Base-by-base conservation (phyloP, 1,284 basidiomycete species). In the Pseudozyma tsukubaensis region DNA sequence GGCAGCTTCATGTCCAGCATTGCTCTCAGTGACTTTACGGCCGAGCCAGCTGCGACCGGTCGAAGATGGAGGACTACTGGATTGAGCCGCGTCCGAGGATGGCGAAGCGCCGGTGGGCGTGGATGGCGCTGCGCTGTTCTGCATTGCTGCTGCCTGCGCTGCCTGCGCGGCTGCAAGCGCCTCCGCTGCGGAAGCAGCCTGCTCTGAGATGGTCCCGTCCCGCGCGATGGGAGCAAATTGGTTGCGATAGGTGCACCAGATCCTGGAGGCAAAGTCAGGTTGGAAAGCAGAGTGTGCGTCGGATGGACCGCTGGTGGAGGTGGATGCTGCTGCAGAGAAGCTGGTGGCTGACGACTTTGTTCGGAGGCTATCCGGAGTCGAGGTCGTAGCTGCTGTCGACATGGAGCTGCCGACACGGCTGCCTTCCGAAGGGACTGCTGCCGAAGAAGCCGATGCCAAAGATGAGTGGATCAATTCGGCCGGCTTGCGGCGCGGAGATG, bases 211-310 rank as follows among this genome's bases (percentile, higher is more conserved):
- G 62, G 58, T 59, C n/a, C 82, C 82, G 54, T 83, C 81, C 8
- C 79, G 65, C 10, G 81, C 55, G 51, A 83, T 83, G 21, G 82
- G 80, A 3, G 65, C 63, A 63, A 83, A 83, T 18, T 83, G 65
- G 47, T 71, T 79, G 44, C 82, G 78, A 53, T 83, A 83, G 6
- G 81, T 82, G 61, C 82, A 83, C 82, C 82, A 83, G 48, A 83
- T 71, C 16, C 81, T 64, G 0, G 75, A 80, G 44, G 65, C 63
- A 44, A 82, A 77, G 37, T 78, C 78, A 8, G 51, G 32, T 36
- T 80, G 72, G 14, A 75, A 75, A 3, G 72, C 59, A 8, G 58
- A 62, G 14, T 70, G 67, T 24, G 49, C 37, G 24, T 67, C 59
- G 4, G 51, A 18, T 5, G 40, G 8, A 43, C 32, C 43, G 3